Conservation (phyloP, 2,329 filamentous ascomycete species). For the Cladophialophora chaetospira region DNA sequence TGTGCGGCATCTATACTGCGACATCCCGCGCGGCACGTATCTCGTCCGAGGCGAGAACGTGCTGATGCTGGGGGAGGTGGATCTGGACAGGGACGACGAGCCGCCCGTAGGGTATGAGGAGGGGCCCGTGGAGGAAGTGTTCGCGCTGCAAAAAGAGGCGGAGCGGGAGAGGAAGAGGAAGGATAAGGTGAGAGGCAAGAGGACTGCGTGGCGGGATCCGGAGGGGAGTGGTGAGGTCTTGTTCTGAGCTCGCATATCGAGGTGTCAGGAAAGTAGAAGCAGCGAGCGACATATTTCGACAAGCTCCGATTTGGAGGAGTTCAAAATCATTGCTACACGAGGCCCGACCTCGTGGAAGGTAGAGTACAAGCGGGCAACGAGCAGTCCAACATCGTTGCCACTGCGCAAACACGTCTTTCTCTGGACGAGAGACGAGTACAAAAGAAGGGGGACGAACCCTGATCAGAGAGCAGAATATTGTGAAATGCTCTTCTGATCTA, state of each 20-base stretch:
- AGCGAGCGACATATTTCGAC: too few relatives aligned
- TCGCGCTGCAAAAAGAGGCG: slow-evolving; percentile 71
- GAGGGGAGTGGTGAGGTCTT: slow-evolving; percentile 77
- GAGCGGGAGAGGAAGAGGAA: slow-evolving; percentile 67
- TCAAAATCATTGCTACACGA: too few relatives aligned
- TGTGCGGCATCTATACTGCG: slow-evolving; percentile 70
- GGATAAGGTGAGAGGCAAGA: slow-evolving; percentile 72
- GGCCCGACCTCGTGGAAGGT: too few relatives aligned
- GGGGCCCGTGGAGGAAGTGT: slow-evolving; percentile 70
- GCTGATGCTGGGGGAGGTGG: slow-evolving; percentile 91
- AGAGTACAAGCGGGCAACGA: too few relatives aligned
- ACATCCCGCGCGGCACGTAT: slow-evolving; percentile 83
- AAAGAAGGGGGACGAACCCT: background rate
- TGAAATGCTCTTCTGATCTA: slow-evolving; percentile 48
- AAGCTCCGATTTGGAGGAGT: too few relatives aligned
- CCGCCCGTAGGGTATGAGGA: slow-evolving; percentile 68
- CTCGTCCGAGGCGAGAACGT: slow-evolving; percentile 96
- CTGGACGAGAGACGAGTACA: background rate
- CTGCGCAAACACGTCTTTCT: too few relatives aligned
- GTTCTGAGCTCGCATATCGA: too few relatives aligned
- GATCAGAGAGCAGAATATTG: slow-evolving; percentile 53
- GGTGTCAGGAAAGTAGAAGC: too few relatives aligned
- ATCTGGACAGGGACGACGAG: slow-evolving; percentile 93
- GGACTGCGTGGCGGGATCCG: slow-evolving; percentile 75
- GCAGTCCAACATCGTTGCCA: too few relatives aligned